phyloP scores from a whole-genome alignment of 2,329 filamentous ascomycete genomes.

The Monilinia laxa region DNA sequence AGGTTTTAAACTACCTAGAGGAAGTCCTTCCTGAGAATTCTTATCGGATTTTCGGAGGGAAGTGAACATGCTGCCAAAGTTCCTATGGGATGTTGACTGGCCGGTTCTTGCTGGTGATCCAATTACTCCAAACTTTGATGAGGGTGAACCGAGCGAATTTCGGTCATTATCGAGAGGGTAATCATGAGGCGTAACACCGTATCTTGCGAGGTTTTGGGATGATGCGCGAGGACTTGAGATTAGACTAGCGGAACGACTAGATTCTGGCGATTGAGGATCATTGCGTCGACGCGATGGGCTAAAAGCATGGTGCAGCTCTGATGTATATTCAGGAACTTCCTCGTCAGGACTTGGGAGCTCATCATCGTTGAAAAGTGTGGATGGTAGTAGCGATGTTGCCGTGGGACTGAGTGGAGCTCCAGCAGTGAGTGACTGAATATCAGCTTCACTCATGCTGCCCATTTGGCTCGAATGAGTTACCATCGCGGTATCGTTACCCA shows the following conservation, averaged over 20 bases:
- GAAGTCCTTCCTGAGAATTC: slow-evolving; percentile 54
- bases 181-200: slow-evolving; percentile 39
- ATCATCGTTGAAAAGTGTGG: slow-evolving; percentile 61
- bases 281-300: slow-evolving; percentile 42
- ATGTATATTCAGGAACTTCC: slow-evolving; percentile 32
- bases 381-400: slow-evolving; percentile 71
- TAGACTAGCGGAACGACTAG: slow-evolving; percentile 55
- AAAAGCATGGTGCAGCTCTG: slow-evolving; percentile 42
- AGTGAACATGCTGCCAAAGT: slow-evolving; percentile 55
- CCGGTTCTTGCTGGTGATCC: slow-evolving; percentile 34
- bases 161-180: slow-evolving; percentile 34
- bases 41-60: slow-evolving; percentile 61
- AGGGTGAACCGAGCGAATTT: slow-evolving; percentile 35
- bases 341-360: slow-evolving; percentile 50
- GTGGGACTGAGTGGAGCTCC: slow-evolving; percentile 75
- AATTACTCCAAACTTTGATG: slow-evolving; percentile 36
- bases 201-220: slow-evolving; percentile 57
- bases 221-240: slow-evolving; percentile 64
- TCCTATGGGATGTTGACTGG: slow-evolving; percentile 48
- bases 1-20: slow-evolving; percentile 66
- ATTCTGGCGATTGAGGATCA: slow-evolving; percentile 60
- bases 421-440: slow-evolving; percentile 58
- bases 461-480: slow-evolving; percentile 40
- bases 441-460: slow-evolving; percentile 57
- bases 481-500: slow-evolving; percentile 38